These are phyloP conservation scores for Begonia peltatifolia DNA, from an alignment of 306 rosid species.

Conservation along the genomic window DNA sequence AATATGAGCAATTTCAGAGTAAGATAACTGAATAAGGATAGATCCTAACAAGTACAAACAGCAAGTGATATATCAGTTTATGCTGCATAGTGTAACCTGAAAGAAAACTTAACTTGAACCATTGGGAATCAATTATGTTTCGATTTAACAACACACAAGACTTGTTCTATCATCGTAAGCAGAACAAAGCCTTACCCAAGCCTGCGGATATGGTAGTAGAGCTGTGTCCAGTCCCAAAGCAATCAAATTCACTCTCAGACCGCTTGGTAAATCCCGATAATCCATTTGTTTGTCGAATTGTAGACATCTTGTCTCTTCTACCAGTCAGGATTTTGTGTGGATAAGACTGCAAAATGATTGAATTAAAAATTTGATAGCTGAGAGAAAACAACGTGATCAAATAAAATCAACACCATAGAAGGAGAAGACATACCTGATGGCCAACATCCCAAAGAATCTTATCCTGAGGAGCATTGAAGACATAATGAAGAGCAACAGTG, in stretches of 20 bases:
- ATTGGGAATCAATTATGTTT: background rate
- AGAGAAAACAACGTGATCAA: too few species aligned
- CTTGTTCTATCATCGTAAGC: slow-evolving; percentile 4
- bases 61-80: too few species aligned
- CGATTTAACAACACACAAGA: background rate
- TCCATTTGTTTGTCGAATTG: slow-evolving; percentile 85
- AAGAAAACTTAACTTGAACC: background rate
- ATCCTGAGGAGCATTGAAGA: slow-evolving; percentile 80
- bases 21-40: too few species aligned
- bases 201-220: slow-evolving; percentile 99
- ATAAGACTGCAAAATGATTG: slow-evolving; percentile 43
- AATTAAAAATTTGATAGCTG: background rate
- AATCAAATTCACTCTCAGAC: slow-evolving; percentile 82
- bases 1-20: too few species aligned
- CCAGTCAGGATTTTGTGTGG: slow-evolving; percentile 97
- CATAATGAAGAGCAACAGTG: slow-evolving; percentile 92
- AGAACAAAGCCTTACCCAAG: slow-evolving; percentile 46
- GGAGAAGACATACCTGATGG: slow-evolving; percentile 58
- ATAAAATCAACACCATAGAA: slow-evolving; percentile 6
- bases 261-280: slow-evolving; percentile 86
- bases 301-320: slow-evolving; percentile 76
- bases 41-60: background rate
- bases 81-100: background rate
- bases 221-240: slow-evolving; percentile 95
- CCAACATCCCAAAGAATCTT: slow-evolving; percentile 96